phyloP scores from a whole-genome alignment of 148 eudicot species.

The Polygonum maritimum region DNA sequence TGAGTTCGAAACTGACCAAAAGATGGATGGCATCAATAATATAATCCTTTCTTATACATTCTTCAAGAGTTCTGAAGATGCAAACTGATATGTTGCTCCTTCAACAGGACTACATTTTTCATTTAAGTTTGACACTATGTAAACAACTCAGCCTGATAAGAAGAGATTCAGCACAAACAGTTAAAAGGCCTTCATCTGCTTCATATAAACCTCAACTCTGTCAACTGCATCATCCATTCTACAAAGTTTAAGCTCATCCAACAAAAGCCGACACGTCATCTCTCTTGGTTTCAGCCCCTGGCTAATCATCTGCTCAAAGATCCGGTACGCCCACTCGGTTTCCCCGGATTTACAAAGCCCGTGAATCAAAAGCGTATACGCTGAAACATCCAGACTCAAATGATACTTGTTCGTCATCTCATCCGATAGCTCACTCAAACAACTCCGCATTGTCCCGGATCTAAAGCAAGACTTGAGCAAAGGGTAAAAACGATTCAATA shows the following conservation, averaged over 20 bases:
- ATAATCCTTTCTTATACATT: slow-evolving; percentile 50
- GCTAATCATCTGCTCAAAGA: slow-evolving; percentile 66
- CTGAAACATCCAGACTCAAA: slow-evolving; percentile 59
- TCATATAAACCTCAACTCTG: slow-evolving; percentile 43
- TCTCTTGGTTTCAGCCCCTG: slow-evolving; percentile 51
- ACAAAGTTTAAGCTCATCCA: slow-evolving; percentile 43
- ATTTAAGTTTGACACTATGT: too few relatives aligned
- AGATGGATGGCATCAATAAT: slow-evolving; percentile 59
- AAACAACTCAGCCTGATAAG: too few relatives aligned
- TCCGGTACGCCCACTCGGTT: slow-evolving; percentile 50
- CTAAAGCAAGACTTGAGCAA: slow-evolving; percentile 61
- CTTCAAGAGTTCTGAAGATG: slow-evolving; percentile 39
- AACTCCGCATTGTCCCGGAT: slow-evolving; percentile 25
- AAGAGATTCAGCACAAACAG: slow-evolving; percentile 1
- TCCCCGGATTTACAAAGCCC: slow-evolving; percentile 59
- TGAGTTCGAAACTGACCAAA: slow-evolving; percentile 56
- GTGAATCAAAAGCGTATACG: slow-evolving; percentile 69
- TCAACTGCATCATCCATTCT: slow-evolving; percentile 57
- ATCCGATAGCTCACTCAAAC: slow-evolving; percentile 44
- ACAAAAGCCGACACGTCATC: slow-evolving; percentile 51
- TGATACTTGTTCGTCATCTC: slow-evolving; percentile 63
- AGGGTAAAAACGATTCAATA: slow-evolving; percentile 56
- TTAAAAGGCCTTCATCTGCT: slow-evolving; percentile 35
- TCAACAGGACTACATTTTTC: too few relatives aligned
- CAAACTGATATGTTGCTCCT: background rate